A percentile compares a stretch with the other conserved stretches of the same genome.
phyloP scores from a whole-genome alignment of 345 rosid genomes.

The Hibiscus mutabilis region DNA sequence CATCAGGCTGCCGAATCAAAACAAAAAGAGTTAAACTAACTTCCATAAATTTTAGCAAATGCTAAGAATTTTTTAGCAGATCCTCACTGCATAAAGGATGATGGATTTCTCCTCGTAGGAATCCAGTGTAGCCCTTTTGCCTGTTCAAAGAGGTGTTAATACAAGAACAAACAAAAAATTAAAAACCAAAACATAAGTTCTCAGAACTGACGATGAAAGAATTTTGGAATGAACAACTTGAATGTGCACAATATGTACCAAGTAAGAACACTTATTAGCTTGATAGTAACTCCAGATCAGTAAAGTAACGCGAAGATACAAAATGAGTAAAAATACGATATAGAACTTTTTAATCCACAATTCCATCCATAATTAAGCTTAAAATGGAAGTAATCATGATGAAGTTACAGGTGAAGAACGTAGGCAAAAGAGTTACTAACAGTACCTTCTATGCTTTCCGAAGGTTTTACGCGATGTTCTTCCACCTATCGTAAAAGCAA shows the following conservation, averaged over 20 bases:
- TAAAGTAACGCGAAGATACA: no score
- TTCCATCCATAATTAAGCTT: background rate
- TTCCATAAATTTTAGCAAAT: background rate
- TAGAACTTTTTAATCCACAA: background rate
- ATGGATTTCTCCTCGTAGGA: constrained; percentile 77
- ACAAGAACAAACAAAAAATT: background rate
- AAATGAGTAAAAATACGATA: background rate
- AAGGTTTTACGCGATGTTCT: constrained; percentile 38
- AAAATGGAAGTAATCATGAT: background rate
- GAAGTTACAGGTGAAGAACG: background rate
- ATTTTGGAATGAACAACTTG: background rate
- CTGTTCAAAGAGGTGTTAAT: constrained; percentile 37
- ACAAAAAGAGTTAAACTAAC: constrained; percentile 5
- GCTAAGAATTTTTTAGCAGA: constrained; percentile 6
- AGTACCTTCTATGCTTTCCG: constrained; percentile 59
- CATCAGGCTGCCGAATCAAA: constrained; percentile 55
- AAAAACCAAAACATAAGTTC: background rate
- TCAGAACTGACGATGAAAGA: background rate
- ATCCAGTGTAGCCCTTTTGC: constrained; percentile 35
- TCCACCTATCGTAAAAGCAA: constrained; percentile 41
- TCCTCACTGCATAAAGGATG: constrained; percentile 68
- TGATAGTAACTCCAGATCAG: background rate
- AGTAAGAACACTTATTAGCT: background rate
- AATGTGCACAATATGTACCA: background rate
- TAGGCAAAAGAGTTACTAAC: background rate